Evolutionary conservation across 805 yeast genomes (phyloP).

Genomic region (Saccharomycopsis fodiens): DNA sequence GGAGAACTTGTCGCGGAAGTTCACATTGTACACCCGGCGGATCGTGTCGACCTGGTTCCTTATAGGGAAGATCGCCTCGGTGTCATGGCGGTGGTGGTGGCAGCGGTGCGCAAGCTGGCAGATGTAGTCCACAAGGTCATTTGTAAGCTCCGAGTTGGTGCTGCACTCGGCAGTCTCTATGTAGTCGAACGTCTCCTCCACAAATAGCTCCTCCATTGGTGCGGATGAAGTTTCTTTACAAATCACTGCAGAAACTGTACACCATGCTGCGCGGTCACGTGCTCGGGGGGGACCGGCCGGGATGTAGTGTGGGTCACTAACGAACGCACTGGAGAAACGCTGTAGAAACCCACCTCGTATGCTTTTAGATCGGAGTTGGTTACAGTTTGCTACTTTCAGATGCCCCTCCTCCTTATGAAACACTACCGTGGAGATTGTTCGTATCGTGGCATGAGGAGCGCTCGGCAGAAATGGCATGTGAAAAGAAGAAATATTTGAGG

Average conservation of each 20-base stretch:
- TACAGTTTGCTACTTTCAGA: no score
- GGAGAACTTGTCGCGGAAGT: background rate
- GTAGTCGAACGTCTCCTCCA: background rate
- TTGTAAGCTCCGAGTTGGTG: constrained; percentile 12
- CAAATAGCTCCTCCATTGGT: background rate
- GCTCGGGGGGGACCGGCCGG: background rate
- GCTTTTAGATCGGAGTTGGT: no score
- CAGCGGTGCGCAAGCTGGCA: constrained; percentile 5
- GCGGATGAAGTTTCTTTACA: no score
- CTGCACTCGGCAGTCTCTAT: constrained; percentile 7
- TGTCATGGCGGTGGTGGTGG: background rate
- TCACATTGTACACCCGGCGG: no score
- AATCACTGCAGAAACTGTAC: background rate
- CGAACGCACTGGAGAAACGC: no score
- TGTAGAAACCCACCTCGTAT: no score
- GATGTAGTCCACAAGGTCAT: constrained; percentile 7
- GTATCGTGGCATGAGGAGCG: no score
- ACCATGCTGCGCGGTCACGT: background rate
- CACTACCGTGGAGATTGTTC: no score
- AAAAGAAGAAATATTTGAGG: no score
- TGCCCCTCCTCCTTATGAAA: no score
- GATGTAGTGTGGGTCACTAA: no score
- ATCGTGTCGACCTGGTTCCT: background rate
- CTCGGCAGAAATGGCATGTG: no score
- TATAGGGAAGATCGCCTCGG: background rate